Conservation (phyloP, 2,329 filamentous ascomycete species). For the Epichloe uncinata region DNA sequence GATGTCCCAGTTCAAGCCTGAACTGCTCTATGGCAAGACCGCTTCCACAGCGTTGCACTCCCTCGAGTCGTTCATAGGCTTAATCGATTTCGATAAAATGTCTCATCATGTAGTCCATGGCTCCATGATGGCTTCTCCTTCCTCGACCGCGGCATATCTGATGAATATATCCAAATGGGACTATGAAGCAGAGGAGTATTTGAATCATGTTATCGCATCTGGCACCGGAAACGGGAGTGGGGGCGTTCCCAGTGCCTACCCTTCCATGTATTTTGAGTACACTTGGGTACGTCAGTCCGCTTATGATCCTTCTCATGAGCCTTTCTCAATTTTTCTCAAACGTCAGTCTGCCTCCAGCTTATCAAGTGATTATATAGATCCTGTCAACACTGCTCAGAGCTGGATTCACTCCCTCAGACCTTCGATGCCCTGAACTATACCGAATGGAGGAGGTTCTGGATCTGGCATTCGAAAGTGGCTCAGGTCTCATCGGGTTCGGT, state of each 20-base stretch:
- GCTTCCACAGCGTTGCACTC: constrained; percentile 4
- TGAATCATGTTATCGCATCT: constrained; percentile 3
- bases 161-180: constrained; percentile 7
- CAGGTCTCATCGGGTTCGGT: constrained; percentile 8
- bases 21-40: background rate
- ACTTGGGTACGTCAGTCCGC: background rate
- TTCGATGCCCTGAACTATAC: background rate
- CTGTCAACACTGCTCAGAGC: constrained; percentile 3
- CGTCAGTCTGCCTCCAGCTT: too few relatives aligned
- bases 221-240: constrained; percentile 1
- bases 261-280: constrained; percentile 5
- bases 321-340: background rate
- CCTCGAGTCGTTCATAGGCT: constrained; percentile 9
- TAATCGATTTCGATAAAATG: constrained; percentile 9
- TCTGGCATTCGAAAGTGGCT: background rate
- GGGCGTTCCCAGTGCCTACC: constrained; percentile 7
- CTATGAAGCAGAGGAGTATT: constrained; percentile 9
- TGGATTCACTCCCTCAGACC: constrained; percentile 2
- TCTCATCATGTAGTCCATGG: constrained; percentile 6
- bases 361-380: background rate
- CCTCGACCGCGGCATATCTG: constrained; percentile 11
- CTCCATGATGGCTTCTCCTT: constrained; percentile 10
- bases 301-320: background rate
- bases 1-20: background rate
- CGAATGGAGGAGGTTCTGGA: too few relatives aligned